Base-by-base conservation (phyloP, 2,329 filamentous ascomycete genomes). In the Cryphonectria radicalis region DNA sequence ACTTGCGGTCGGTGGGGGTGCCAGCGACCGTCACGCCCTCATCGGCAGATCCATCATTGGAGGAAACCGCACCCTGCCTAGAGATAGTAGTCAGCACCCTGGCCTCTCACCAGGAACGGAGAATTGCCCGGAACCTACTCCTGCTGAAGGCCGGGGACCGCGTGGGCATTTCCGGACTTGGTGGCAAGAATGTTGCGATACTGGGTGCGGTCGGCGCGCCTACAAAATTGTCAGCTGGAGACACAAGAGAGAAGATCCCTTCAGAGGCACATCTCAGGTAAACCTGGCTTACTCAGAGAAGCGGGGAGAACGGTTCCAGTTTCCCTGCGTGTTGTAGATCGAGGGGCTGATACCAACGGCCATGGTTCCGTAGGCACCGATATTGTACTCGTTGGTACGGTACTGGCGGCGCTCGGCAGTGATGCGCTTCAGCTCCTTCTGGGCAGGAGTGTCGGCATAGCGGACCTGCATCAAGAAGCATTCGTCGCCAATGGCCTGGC, bases 371-470 rank as follows among this genome's bases (percentile, higher is more conserved):
- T 91, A 91, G 60, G 90, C 90, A 71, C 90, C 89, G 73, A 91
- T 90, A 77, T 95, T 95, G 83, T 98, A 98, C 84, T 98, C 96
- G 71, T 96, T 96, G 71, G 95, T 96, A 72, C 96, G 93, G 84
- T 97, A 98, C 78, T 97, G 94, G 73, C 96, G 94, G 71, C 95
- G 93, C 80, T 97, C 94, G 43, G 96, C 94, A 59, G 95, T 98
- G 79, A 98, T 92, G 74, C 96, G 92, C 87, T 99, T 99, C 76
- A 99, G 87, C 79, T 96, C 90, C 85, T 99, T 99, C 82, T 99
- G 96, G 74, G 95, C 93, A 69, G 96, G 93, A 53, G 96, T 99
- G 79, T 99, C 96, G 74, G 97, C 95, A 80, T 97, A 99, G 75
- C 96, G 95, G 76, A 99, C 94, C 82, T 98, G 95, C 82, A 96